Conservation (phyloP, 495 filamentous ascomycete genomes). For the Peziza echinospora region DNA sequence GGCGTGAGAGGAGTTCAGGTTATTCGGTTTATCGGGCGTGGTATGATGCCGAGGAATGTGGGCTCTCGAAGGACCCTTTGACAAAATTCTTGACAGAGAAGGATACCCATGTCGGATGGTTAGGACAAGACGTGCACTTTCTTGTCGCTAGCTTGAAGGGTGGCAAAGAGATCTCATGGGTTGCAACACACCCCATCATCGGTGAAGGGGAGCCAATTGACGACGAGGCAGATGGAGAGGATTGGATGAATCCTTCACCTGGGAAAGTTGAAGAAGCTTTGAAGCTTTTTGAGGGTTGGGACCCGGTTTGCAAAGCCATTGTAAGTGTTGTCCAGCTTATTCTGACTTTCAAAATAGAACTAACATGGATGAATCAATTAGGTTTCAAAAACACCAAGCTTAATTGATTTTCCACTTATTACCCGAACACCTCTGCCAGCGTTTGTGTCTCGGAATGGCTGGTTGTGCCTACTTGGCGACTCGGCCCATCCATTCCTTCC, state of each 20-base stretch:
- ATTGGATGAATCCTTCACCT: slow-evolving; percentile 21
- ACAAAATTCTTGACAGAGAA: slow-evolving; percentile 40
- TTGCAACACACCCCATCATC: slow-evolving; percentile 34
- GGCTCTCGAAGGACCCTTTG: slow-evolving; percentile 33
- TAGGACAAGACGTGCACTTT: slow-evolving; percentile 43
- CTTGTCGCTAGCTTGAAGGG: slow-evolving; percentile 39
- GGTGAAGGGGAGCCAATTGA: neutral
- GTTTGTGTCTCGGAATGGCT: slow-evolving; percentile 36
- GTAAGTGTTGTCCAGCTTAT: slow-evolving; percentile 5
- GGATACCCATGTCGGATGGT: slow-evolving; percentile 39
- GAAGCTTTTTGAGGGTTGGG: slow-evolving; percentile 40
- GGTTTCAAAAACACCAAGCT: slow-evolving; percentile 32
- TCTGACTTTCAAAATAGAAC: slow-evolving; percentile 30
- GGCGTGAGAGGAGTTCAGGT: slow-evolving; percentile 26
- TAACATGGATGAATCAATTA: slow-evolving; percentile 6
- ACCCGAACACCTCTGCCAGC: slow-evolving; percentile 46
- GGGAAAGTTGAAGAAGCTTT: slow-evolving; percentile 39
- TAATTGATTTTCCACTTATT: slow-evolving; percentile 50
- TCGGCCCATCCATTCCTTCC: slow-evolving; percentile 55
- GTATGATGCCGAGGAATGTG: slow-evolving; percentile 37
- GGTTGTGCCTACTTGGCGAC: slow-evolving; percentile 45
- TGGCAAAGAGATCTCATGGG: slow-evolving; percentile 47
- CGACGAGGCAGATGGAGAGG: neutral
- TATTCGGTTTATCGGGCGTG: slow-evolving; percentile 39
- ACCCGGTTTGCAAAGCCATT: slow-evolving; percentile 24